phyloP scores from a whole-genome alignment of 208 protist species.

The Trypanosoma lewisi region DNA sequence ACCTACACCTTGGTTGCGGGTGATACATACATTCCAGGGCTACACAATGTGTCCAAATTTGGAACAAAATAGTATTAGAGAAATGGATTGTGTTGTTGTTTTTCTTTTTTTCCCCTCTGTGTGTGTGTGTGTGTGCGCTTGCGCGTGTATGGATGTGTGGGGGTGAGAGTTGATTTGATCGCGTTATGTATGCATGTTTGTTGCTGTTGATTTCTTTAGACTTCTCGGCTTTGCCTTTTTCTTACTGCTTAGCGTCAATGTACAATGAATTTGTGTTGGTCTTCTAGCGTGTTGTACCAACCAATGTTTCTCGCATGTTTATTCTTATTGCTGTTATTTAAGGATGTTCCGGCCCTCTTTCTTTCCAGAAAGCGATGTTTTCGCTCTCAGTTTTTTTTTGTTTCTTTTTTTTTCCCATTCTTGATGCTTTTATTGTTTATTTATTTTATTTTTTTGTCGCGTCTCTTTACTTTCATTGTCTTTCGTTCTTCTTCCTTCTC shows the following conservation, averaged over 20 bases:
- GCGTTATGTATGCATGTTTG: not conserved
- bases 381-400: no score
- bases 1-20: slow-evolving; percentile 50
- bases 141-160: not conserved
- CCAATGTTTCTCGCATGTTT: not conserved
- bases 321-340: not conserved
- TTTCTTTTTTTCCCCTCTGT: not conserved
- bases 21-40: slow-evolving; percentile 61
- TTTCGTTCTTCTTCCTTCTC: not conserved
- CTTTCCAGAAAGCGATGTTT: no score
- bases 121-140: not conserved
- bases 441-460: not conserved
- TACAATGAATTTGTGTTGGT: not conserved
- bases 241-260: not conserved
- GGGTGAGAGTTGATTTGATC: no score
- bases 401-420: no score
- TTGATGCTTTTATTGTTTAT: not conserved
- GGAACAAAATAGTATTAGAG: slow-evolving; percentile 1
- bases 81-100: not conserved
- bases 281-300: not conserved
- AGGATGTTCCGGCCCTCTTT: no score
- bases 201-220: not conserved
- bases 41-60: slow-evolving; percentile 46
- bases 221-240: not conserved
- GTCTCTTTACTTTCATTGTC: slow-evolving; percentile 1